phyloP scores from a whole-genome alignment of 257 asterid genomes.

The Solanum arcanum region DNA sequence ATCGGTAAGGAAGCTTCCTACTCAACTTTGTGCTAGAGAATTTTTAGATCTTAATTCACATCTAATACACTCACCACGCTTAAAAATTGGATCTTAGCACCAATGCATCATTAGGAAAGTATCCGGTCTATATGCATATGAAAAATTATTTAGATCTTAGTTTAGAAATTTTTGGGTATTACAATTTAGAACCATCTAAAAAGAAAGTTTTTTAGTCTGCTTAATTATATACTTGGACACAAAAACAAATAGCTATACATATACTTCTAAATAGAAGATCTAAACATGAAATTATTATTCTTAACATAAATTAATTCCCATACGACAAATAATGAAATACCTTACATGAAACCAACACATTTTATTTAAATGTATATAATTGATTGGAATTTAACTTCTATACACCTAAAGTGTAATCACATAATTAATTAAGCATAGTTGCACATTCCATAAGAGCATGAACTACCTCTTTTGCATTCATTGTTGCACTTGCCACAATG shows the following conservation, averaged over 20 bases:
- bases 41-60: not conserved
- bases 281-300: not conserved
- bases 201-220: too few species aligned
- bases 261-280: not conserved
- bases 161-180: too few species aligned
- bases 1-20: not conserved
- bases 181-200: too few species aligned
- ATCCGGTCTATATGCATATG: not conserved
- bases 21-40: not conserved
- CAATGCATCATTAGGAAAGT: not conserved
- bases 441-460: conserved; percentile 18
- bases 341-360: not conserved
- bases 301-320: not conserved
- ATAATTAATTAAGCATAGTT: conserved; percentile 6
- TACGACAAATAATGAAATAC: not conserved
- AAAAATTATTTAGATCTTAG: too few species aligned
- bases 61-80: not conserved
- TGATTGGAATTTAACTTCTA: not conserved
- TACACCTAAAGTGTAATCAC: not conserved
- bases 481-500: conserved; percentile 24
- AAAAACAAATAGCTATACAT: not conserved
- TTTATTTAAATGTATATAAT: not conserved
- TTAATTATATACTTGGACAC: not conserved
- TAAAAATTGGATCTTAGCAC: not conserved
- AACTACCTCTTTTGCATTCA: conserved; percentile 13